Percentiles rank a stretch among this genome's conserved stretches.
Conservation (phyloP, 169 alveolate species). For the Eimeria necatrix region DNA sequence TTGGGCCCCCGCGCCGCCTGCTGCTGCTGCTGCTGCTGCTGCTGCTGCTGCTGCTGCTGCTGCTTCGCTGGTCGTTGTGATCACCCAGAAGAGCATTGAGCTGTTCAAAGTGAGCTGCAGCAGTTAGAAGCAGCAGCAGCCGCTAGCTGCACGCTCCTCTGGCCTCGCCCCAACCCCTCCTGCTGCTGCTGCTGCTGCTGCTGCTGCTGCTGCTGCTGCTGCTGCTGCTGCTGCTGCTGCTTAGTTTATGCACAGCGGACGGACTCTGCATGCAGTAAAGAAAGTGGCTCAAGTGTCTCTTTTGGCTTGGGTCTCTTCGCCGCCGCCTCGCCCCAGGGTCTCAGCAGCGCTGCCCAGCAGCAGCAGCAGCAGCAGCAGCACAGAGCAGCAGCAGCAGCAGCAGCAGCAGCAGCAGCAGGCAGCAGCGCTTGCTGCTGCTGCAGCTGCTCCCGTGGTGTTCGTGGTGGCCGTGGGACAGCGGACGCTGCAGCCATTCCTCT, state of each 20-base stretch:
- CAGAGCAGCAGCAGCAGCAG: constrained; percentile 41
- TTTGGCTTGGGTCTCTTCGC: constrained; percentile 6
- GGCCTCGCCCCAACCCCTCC: no score
- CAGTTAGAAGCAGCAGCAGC: constrained; percentile 7
- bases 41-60: background rate
- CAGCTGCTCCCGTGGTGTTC: constrained; percentile 17
- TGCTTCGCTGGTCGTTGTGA: background rate
- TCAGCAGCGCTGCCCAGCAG: background rate
- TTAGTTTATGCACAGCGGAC: constrained; percentile 36
- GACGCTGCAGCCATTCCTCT: constrained; percentile 71
- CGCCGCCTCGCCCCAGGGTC: constrained; percentile 24
- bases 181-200: no score
- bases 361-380: constrained; percentile 16
- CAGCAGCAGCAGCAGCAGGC: constrained; percentile 65
- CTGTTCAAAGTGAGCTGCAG: background rate
- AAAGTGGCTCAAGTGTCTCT: constrained; percentile 14
- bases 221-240: background rate
- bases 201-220: background rate
- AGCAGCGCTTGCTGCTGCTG: background rate
- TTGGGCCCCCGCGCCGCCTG: background rate
- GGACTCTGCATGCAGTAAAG: constrained; percentile 42
- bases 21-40: constrained; percentile 15
- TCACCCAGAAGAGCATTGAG: constrained; percentile 33
- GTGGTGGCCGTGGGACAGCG: constrained; percentile 67
- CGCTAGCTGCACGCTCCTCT: no score